Evolutionary conservation across 257 asterid genomes (phyloP), one percentile per base, ranked within the genome.

Genomic region (Schizonepeta tenuifolia): DNA sequence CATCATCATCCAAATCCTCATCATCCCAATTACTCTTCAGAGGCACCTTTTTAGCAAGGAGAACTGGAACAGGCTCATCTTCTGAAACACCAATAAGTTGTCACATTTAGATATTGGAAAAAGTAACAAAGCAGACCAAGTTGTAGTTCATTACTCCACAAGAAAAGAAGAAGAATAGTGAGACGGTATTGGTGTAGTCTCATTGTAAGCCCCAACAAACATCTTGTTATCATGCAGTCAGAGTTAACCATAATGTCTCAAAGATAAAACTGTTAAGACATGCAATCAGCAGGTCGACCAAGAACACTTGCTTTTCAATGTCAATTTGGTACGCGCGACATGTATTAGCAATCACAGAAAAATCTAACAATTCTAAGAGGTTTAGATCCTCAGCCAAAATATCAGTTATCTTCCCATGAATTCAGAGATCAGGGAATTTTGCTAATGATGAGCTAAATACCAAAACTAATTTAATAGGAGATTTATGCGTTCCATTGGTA

Each of bases 1-100:
- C 94, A 71, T 86, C 65, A 18, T 83, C 90, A 18, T 91, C 97
- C 56, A 72, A 77, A 70, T 94, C 99, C 80, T 94, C 99, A 40
- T 94, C 98, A 31, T 90, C 98, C 99, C 99, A 94, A 12, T 77
- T 81, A 74, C 70, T 81, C 67, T 71, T 84, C 35, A 79, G 80
- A 51, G 18, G 80, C 55, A 81, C 89, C 74, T 84, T 88, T 64
- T 86, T 85, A 8, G 18, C 75, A 3, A 86, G 81, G 80, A 91
- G 78, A 84, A 82, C 86, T 1, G 82, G 88, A 77, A 86, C 56
- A 64, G 84, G 80, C 76, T 84, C 95, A 36, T 91, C 97, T 81
- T 94, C 98, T 94, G 88, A 76, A 83, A 75, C 56, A 58, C 50
- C 33, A 75, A 26, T 54, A 41, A 40, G 10, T 54, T 15, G 20